phyloP scores from a whole-genome alignment of 495 filamentous ascomycete genomes.

The Clohesyomyces aquaticus region DNA sequence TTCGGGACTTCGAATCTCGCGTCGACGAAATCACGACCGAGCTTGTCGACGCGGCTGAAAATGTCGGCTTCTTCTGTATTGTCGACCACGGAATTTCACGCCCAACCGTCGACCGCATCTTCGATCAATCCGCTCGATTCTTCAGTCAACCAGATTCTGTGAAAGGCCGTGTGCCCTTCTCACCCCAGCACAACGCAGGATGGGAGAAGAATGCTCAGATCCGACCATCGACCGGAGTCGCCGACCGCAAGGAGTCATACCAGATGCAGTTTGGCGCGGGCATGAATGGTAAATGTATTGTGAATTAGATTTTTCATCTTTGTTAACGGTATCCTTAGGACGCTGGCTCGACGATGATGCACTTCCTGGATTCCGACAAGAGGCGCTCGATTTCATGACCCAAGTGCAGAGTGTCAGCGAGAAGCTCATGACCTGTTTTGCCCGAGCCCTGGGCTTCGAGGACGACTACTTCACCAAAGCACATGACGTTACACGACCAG shows the following conservation, averaged over 20 bases:
- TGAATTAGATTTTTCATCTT: too few relatives aligned
- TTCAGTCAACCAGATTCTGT: constrained; percentile 58
- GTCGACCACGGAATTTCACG: constrained; percentile 59
- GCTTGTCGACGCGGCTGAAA: constrained; percentile 61
- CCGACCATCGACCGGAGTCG: constrained; percentile 61
- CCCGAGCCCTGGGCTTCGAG: constrained; percentile 59
- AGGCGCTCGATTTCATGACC: constrained; percentile 57
- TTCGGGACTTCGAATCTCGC: constrained; percentile 58
- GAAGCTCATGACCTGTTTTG: constrained; percentile 63
- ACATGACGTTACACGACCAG: constrained; percentile 54
- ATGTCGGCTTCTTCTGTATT: constrained; percentile 66
- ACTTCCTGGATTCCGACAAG: constrained; percentile 56
- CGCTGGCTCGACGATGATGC: constrained; percentile 59
- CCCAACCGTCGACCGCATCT: constrained; percentile 58
- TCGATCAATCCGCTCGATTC: constrained; percentile 56
- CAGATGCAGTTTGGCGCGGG: constrained; percentile 62
- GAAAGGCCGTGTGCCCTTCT: constrained; percentile 61
- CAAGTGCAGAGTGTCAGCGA: constrained; percentile 58
- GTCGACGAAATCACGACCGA: constrained; percentile 59
- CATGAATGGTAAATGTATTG: too few relatives aligned
- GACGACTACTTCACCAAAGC: constrained; percentile 61
- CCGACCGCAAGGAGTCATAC: constrained; percentile 66
- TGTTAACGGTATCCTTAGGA: too few relatives aligned
- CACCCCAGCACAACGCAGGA: constrained; percentile 57
- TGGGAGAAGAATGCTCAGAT: constrained; percentile 68